phyloP scores from a whole-genome alignment of 495 filamentous ascomycete species.

The Oleoguttula mirabilis region DNA sequence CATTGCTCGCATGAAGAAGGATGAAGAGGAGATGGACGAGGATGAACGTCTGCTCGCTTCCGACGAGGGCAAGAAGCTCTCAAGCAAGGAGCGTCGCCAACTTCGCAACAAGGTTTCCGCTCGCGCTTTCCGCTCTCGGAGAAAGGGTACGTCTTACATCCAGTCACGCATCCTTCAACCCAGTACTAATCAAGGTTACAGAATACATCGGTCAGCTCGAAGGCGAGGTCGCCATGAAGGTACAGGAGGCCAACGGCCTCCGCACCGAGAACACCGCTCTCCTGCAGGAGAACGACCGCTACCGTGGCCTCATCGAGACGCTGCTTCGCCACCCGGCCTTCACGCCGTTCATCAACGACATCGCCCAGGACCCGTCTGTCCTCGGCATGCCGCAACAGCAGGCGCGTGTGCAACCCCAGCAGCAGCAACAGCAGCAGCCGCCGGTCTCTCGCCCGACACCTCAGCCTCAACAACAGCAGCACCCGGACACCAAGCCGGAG shows the following conservation, averaged over 20 bases:
- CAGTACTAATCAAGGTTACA: conserved; percentile 42
- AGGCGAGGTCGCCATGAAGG: conserved; percentile 60
- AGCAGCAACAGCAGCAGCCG: conserved; percentile 22
- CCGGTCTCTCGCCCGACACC: conserved; percentile 29
- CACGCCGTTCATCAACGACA: conserved; percentile 63
- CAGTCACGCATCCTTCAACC: background rate
- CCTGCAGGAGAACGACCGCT: conserved; percentile 65
- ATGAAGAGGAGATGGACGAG: conserved; percentile 97
- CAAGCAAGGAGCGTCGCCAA: conserved; percentile 85
- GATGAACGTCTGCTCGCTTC: conserved; percentile 86
- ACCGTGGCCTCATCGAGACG: conserved; percentile 65
- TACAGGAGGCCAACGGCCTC: conserved; percentile 59
- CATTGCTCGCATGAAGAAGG: conserved; percentile 55
- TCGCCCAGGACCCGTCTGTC: conserved; percentile 30
- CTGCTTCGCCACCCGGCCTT: conserved; percentile 81
- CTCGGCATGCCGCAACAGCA: conserved; percentile 14
- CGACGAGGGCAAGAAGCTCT: conserved; percentile 95
- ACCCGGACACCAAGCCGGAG: conserved; percentile 28
- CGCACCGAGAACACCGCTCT: conserved; percentile 60
- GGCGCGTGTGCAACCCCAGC: conserved; percentile 10
- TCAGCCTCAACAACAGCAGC: conserved; percentile 32
- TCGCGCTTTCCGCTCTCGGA: conserved; percentile 82
- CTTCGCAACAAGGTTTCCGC: conserved; percentile 97
- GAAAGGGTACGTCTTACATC: conserved; percentile 63
- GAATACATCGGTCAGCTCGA: conserved; percentile 95